A percentile compares a stretch with the other conserved stretches of the same genome.
Evolutionary conservation across 2,329 filamentous ascomycete species (phyloP).

Genomic region (Apiospora koreana): DNA sequence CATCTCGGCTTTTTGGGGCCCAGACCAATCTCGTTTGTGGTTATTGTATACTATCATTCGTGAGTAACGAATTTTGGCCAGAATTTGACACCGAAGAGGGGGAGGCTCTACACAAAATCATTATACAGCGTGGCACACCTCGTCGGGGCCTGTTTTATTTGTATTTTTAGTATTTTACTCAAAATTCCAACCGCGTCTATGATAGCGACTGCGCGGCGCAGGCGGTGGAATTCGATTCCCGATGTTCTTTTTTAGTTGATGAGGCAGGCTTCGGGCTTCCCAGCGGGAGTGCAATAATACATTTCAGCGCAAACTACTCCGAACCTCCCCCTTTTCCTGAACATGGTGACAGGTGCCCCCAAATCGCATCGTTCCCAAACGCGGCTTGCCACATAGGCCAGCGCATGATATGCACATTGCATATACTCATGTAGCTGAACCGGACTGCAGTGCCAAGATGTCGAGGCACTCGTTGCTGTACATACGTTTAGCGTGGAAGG

Average conservation of each 20-base stretch:
- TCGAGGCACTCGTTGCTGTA: not conserved
- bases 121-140: conserved; percentile 3
- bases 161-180: conserved; percentile 1
- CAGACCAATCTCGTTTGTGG: conserved; percentile 3
- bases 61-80: conserved; percentile 3
- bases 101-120: not conserved
- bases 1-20: not conserved
- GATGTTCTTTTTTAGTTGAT: not conserved
- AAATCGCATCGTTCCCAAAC: no score
- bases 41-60: conserved; percentile 5
- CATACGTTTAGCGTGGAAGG: no score
- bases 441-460: no score
- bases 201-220: conserved; percentile 9
- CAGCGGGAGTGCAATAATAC: conserved; percentile 3
- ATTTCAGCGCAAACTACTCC: not conserved
- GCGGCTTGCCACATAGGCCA: no score
- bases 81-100: not conserved
- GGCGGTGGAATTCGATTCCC: not conserved
- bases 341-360: not conserved
- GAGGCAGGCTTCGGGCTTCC: conserved; percentile 1
- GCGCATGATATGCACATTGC: no score
- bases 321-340: not conserved
- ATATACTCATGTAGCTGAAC: no score
- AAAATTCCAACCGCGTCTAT: not conserved
- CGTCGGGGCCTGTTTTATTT: not conserved